Conservation (phyloP, 345 rosid species). For the Bruguiera sexangula region DNA sequence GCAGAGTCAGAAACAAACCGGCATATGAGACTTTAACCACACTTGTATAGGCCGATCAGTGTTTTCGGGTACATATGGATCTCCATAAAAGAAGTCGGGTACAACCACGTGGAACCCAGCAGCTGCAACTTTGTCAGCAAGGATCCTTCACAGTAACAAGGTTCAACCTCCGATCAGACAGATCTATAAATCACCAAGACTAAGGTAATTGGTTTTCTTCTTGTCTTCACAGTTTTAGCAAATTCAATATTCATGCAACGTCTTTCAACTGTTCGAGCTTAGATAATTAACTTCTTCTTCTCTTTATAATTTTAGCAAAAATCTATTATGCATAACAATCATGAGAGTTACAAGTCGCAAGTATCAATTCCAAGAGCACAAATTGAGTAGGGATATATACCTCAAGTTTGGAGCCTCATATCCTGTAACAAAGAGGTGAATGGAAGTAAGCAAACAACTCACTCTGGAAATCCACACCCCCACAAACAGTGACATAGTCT, state of each 20-base stretch:
- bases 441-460: not conserved
- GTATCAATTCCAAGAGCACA: not conserved
- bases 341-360: not conserved
- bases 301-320: no score
- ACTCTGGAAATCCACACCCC: not conserved
- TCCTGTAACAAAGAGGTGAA: conserved; percentile 2
- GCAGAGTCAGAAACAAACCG: conserved; percentile 18
- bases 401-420: conserved; percentile 18
- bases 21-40: conserved; percentile 28
- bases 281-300: no score
- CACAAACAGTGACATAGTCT: not conserved
- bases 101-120: conserved; percentile 15
- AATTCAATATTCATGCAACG: no score
- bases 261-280: no score
- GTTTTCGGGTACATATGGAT: conserved; percentile 5
- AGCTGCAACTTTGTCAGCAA: conserved; percentile 27
- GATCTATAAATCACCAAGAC: not conserved
- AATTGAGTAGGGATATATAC: not conserved
- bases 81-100: conserved; percentile 20
- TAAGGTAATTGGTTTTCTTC: no score
- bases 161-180: not conserved
- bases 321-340: not conserved
- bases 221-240: not conserved
- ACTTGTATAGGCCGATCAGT: conserved; percentile 10
- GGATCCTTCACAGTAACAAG: conserved; percentile 6